Conservation (phyloP, 2,329 filamentous ascomycete species). For the Xylariaceae sp. region DNA sequence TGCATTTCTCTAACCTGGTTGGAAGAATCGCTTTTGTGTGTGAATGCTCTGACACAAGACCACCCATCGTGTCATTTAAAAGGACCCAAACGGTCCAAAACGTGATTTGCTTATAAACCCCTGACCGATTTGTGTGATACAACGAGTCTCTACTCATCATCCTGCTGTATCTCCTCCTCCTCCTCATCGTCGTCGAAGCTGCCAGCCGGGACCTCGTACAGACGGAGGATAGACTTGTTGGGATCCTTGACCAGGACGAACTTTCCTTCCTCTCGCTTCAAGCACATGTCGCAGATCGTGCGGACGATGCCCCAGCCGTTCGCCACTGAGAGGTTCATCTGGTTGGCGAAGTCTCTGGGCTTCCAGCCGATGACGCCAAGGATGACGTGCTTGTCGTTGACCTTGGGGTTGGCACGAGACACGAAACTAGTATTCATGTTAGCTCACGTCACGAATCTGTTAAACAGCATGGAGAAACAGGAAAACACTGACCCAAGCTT, state of each 20-base stretch:
- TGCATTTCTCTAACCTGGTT: not conserved
- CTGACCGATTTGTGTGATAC: no score
- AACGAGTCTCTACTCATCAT: not conserved
- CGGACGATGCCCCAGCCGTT: slow-evolving; percentile 99
- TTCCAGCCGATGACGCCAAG: slow-evolving; percentile 97
- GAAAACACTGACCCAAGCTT: slow-evolving; percentile 74
- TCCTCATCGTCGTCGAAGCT: slow-evolving; percentile 90
- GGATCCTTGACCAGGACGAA: slow-evolving; percentile 84
- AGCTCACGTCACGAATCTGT: slow-evolving; percentile 1
- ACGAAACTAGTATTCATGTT: slow-evolving; percentile 65
- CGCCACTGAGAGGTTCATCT: slow-evolving; percentile 96
- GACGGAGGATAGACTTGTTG: slow-evolving; percentile 88
- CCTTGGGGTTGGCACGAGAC: slow-evolving; percentile 86
- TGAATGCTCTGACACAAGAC: no score
- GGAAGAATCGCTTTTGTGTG: slow-evolving; percentile 5
- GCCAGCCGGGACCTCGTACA: slow-evolving; percentile 83
- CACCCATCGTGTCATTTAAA: no score
- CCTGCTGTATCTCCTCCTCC: slow-evolving; percentile 54
- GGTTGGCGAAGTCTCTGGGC: slow-evolving; percentile 88
- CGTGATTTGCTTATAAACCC: no score
- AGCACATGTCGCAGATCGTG: slow-evolving; percentile 92
- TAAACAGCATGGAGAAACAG: not conserved
- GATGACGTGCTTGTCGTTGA: slow-evolving; percentile 88
- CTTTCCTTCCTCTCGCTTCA: slow-evolving; percentile 72
- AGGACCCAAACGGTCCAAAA: no score